These are phyloP conservation scores for Quercus gilva DNA, from an alignment of 306 rosid genomes.

Conservation along the genomic window DNA sequence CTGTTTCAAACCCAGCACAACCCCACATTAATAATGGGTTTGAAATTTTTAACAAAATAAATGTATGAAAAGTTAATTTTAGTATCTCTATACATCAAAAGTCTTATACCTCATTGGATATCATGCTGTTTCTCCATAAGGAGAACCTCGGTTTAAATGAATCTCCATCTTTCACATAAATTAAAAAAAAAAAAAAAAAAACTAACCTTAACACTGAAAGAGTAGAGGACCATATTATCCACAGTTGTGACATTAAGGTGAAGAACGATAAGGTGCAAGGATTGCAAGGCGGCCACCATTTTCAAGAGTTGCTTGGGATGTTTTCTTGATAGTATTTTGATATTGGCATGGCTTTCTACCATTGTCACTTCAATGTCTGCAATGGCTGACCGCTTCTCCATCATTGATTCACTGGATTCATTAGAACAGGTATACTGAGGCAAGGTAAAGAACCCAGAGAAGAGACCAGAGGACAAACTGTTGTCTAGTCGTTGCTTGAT, in stretches of 20 bases:
- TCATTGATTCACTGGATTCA: constrained; percentile 2
- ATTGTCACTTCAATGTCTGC: constrained; percentile 46
- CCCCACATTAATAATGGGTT: not conserved
- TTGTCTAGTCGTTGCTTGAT: constrained; percentile 4
- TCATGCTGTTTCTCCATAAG: too few species aligned
- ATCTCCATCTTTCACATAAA: too few species aligned
- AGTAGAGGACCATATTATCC: constrained; percentile 33
- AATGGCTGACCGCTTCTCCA: constrained; percentile 7
- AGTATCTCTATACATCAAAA: not conserved
- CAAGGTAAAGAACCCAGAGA: constrained; percentile 29
- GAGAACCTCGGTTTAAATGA: too few species aligned
- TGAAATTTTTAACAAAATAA: not conserved
- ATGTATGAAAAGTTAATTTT: not conserved
- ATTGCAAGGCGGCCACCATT: constrained; percentile 36
- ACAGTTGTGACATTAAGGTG: constrained; percentile 36
- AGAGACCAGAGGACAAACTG: not conserved
- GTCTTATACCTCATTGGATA: too few species aligned
- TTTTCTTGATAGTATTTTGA: constrained; percentile 29
- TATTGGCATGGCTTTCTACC: constrained; percentile 38
- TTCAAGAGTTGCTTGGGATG: constrained; percentile 38
- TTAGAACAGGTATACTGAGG: constrained; percentile 27
- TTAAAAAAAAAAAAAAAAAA: too few species aligned
- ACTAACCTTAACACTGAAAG: constrained; percentile 41
- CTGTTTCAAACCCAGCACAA: constrained; percentile 25
- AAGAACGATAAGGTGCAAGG: constrained; percentile 30